A percentile compares a stretch with the other conserved stretches of the same genome.
Conservation (phyloP, 2,329 filamentous ascomycete species). For the Exophiala sp. region DNA sequence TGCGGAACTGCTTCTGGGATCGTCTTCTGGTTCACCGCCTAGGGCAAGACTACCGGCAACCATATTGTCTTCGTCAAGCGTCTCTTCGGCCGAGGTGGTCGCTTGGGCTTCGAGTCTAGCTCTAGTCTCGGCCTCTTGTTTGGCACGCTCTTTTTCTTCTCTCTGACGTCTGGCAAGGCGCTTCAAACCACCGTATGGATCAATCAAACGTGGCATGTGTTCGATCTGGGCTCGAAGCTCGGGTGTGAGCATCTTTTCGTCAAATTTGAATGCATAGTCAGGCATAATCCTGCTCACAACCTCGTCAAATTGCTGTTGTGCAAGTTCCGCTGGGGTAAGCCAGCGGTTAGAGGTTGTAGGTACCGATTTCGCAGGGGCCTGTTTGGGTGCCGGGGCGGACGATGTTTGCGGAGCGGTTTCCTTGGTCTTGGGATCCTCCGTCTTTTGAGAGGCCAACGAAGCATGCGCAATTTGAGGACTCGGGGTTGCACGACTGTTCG, state of each 20-base stretch:
- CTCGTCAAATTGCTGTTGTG: slow-evolving; percentile 32
- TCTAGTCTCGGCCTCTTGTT: slow-evolving; percentile 51
- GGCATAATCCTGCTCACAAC: slow-evolving; percentile 44
- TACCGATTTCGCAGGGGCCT: slow-evolving; percentile 27
- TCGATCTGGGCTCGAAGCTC: slow-evolving; percentile 49
- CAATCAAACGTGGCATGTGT: slow-evolving; percentile 71
- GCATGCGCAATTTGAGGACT: slow-evolving; percentile 62
- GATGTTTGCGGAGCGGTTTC: slow-evolving; percentile 17
- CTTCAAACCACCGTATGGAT: slow-evolving; percentile 73
- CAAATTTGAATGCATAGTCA: slow-evolving; percentile 52
- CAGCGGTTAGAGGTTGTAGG: slow-evolving; percentile 30
- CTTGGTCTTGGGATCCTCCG: slow-evolving; percentile 32
- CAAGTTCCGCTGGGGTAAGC: slow-evolving; percentile 25
- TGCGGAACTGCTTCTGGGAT: slow-evolving; percentile 36
- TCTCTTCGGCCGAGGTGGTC: slow-evolving; percentile 29
- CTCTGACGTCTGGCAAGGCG: slow-evolving; percentile 70
- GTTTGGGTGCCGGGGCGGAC: slow-evolving; percentile 14
- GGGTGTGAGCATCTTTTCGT: slow-evolving; percentile 40
- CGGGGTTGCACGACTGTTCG: slow-evolving; percentile 71
- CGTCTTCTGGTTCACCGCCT: slow-evolving; percentile 86
- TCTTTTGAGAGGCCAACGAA: slow-evolving; percentile 37
- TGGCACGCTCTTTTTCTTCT: slow-evolving; percentile 54
- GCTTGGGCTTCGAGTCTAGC: slow-evolving; percentile 45
- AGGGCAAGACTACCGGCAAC: slow-evolving; percentile 83
- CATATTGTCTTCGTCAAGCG: slow-evolving; percentile 63